phyloP scores from a whole-genome alignment of 1,139 yeast species.

The Taphrina flavorubra region DNA sequence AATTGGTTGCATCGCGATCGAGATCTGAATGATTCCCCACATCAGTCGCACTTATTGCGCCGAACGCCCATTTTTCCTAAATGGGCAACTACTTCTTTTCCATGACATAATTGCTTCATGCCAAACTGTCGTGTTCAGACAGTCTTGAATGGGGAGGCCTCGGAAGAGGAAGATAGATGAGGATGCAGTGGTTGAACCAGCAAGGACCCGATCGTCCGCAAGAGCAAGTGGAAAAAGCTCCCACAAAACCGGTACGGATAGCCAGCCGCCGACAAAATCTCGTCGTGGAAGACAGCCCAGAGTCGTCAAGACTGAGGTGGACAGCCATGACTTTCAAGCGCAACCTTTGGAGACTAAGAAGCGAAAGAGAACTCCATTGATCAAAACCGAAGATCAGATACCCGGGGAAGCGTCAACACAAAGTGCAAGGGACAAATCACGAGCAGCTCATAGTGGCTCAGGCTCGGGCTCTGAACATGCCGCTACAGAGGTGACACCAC shows the following conservation, averaged over 20 bases:
- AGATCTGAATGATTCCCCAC: neutral
- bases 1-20: no score
- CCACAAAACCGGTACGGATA: neutral
- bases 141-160: constrained; percentile 1
- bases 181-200: neutral
- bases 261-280: neutral
- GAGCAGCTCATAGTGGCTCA: no score
- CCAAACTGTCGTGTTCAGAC: no score
- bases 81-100: neutral
- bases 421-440: no score
- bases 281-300: neutral
- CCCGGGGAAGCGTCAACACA: neutral
- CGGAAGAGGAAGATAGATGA: constrained; percentile 4
- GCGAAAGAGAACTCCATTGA: neutral
- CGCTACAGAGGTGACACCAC: no score
- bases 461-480: no score
- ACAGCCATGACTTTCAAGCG: neutral
- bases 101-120: constrained; percentile 6
- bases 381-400: neutral
- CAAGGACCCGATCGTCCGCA: neutral
- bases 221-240: neutral
- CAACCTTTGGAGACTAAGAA: neutral
- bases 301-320: neutral
- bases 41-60: no score
- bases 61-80: neutral